A percentile compares a stretch with the other conserved stretches of the same genome.
Evolutionary conservation across 169 alveolate genomes (phyloP).

Genomic region (Miamiensis avidus): DNA sequence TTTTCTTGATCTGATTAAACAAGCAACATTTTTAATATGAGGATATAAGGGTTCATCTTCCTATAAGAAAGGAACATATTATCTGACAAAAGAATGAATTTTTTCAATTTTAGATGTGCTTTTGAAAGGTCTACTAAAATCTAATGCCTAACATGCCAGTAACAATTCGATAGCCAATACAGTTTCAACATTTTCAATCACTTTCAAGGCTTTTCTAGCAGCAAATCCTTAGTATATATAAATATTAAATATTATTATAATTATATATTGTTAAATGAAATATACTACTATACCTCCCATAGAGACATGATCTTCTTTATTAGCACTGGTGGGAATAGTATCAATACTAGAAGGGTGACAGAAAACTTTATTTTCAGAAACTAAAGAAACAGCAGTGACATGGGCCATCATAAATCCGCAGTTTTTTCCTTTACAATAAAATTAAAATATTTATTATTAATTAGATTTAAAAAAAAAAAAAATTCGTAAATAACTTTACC

Average conservation of each 20-base stretch:
- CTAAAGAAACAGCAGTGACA: constrained; percentile 60
- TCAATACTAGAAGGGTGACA: constrained; percentile 72
- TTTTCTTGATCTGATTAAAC: neutral
- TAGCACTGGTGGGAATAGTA: constrained; percentile 64
- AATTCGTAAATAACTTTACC: constrained; percentile 42
- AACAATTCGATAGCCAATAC: constrained; percentile 64
- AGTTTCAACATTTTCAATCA: constrained; percentile 33
- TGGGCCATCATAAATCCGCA: constrained; percentile 67
- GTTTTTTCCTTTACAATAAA: neutral
- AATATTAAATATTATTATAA: too few species aligned
- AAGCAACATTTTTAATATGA: too few species aligned
- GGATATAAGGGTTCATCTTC: neutral
- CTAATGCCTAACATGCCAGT: constrained; percentile 53
- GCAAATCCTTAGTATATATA: constrained; percentile 11
- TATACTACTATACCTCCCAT: constrained; percentile 52
- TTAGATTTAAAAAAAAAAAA: too few species aligned
- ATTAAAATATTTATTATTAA: too few species aligned
- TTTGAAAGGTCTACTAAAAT: neutral
- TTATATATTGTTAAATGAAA: too few species aligned
- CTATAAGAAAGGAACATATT: neutral
- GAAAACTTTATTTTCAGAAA: constrained; percentile 65
- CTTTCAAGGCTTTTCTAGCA: constrained; percentile 58
- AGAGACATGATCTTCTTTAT: constrained; percentile 74
- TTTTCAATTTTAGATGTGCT: neutral
- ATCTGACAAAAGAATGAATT: neutral